Evolutionary conservation across 169 alveolate species (phyloP).

Genomic region (Eimeria falciformis): DNA sequence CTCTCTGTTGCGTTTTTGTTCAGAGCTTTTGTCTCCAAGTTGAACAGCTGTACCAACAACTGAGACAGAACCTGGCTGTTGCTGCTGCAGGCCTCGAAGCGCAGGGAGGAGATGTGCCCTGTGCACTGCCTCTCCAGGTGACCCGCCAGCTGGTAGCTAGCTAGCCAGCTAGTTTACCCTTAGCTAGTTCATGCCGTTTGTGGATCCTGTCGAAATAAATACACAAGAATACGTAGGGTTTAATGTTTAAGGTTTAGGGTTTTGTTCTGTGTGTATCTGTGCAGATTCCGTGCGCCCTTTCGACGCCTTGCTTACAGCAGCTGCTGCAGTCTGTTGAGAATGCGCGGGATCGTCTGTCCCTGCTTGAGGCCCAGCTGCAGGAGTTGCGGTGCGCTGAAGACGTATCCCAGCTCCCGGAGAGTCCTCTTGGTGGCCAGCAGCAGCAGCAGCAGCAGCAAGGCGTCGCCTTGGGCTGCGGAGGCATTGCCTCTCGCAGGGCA

Average conservation of each 20-base stretch:
- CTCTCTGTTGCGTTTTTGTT: neutral
- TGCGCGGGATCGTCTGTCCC: conserved; percentile 24
- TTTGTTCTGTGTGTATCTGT: neutral
- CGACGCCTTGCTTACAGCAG: conserved; percentile 64
- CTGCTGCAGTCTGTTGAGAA: conserved; percentile 36
- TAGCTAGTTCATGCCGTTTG: neutral
- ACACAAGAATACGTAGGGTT: neutral
- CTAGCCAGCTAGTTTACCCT: conserved; percentile 7
- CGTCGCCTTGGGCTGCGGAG: neutral
- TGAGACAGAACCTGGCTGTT: conserved; percentile 51
- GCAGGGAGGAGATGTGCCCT: conserved; percentile 37
- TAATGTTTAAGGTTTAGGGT: neutral
- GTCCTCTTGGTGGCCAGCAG: conserved; percentile 2
- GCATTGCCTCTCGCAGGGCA: conserved; percentile 28
- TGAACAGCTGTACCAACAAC: conserved; percentile 63
- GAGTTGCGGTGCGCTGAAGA: conserved; percentile 46
- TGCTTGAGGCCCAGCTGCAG: conserved; percentile 57
- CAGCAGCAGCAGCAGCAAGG: neutral
- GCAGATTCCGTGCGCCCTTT: conserved; percentile 49
- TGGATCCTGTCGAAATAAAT: too few species aligned
- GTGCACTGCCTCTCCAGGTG: conserved; percentile 65
- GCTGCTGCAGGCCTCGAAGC: conserved; percentile 57
- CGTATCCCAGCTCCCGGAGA: neutral
- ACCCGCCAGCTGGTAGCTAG: neutral
- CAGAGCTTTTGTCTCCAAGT: conserved; percentile 57